Percentiles rank a stretch among this genome's conserved stretches.
Evolutionary conservation across 225 moss, liverwort and hornwort species (phyloP).

Genomic region (Sphagnum contortum): DNA sequence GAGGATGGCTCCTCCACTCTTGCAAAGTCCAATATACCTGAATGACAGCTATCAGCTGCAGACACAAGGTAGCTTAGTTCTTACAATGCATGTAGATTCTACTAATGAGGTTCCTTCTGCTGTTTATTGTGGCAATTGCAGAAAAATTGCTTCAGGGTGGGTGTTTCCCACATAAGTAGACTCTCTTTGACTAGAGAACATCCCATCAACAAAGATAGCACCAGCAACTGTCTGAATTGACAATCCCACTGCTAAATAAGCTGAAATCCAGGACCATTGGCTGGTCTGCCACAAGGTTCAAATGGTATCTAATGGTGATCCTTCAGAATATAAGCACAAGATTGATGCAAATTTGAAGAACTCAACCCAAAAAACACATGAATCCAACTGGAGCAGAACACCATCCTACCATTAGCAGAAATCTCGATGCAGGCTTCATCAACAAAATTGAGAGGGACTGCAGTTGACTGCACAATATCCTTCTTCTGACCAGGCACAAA

Average conservation of each 20-base stretch:
- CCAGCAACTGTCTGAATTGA: no score
- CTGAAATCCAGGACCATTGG: no score
- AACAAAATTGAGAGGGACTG: conserved; percentile 45
- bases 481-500: conserved; percentile 36
- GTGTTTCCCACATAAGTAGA: no score
- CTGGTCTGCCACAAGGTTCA: background rate
- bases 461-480: conserved; percentile 39
- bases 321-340: no score
- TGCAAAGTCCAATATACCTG: no score
- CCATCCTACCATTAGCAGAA: conserved; percentile 29
- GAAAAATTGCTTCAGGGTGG: no score
- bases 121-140: no score
- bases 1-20: no score
- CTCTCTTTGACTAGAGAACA: no score
- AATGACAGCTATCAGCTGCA: conserved; percentile 17
- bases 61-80: background rate
- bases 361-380: background rate
- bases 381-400: background rate
- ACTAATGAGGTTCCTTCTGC: background rate
- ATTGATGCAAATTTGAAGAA: background rate
- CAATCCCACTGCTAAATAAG: no score
- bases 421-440: conserved; percentile 59
- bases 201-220: no score
- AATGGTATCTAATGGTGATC: background rate
- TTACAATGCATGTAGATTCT: background rate